Conservation (phyloP, 2,329 filamentous ascomycete genomes). For the Myriosclerotinia duriaeana region DNA sequence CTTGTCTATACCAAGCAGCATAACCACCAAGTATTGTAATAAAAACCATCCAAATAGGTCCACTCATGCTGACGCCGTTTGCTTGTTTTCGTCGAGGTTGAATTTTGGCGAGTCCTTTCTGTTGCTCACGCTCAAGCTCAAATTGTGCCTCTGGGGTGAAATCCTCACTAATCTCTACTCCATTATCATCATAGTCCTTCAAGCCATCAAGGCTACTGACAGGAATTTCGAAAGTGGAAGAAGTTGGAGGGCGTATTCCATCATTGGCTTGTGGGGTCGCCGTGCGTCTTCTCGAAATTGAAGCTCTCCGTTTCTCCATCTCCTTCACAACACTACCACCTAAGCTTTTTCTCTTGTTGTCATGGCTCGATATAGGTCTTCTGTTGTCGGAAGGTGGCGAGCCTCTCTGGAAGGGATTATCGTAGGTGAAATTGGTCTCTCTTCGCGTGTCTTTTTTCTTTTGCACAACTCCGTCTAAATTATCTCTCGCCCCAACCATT, state of each 20-base stretch:
- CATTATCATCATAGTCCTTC: constrained; percentile 46
- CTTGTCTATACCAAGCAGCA: constrained; percentile 82
- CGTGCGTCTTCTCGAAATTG: constrained; percentile 51
- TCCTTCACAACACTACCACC: constrained; percentile 44
- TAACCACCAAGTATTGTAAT: constrained; percentile 70
- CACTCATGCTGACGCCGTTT: constrained; percentile 53
- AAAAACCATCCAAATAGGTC: constrained; percentile 70
- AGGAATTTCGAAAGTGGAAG: constrained; percentile 59
- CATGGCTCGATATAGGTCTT: constrained; percentile 48
- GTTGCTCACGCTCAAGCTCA: constrained; percentile 70
- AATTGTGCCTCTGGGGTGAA: constrained; percentile 90
- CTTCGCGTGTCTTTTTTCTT: constrained; percentile 37
- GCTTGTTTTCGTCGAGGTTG: constrained; percentile 47
- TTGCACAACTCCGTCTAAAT: constrained; percentile 43
- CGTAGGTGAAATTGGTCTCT: constrained; percentile 74
- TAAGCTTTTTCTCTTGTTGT: constrained; percentile 47
- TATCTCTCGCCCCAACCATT: constrained; percentile 55
- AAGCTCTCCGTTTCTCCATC: constrained; percentile 42
- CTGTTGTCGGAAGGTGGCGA: constrained; percentile 62
- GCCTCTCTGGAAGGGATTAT: constrained; percentile 92
- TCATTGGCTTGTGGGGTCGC: constrained; percentile 49
- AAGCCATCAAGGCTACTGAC: constrained; percentile 45
- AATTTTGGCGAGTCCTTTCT: constrained; percentile 51
- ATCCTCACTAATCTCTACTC: constrained; percentile 76
- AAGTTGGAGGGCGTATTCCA: constrained; percentile 53